These are phyloP conservation scores for Nectriaceae sp. DNA, from an alignment of 2,329 filamentous ascomycete genomes.

Conservation along the genomic window DNA sequence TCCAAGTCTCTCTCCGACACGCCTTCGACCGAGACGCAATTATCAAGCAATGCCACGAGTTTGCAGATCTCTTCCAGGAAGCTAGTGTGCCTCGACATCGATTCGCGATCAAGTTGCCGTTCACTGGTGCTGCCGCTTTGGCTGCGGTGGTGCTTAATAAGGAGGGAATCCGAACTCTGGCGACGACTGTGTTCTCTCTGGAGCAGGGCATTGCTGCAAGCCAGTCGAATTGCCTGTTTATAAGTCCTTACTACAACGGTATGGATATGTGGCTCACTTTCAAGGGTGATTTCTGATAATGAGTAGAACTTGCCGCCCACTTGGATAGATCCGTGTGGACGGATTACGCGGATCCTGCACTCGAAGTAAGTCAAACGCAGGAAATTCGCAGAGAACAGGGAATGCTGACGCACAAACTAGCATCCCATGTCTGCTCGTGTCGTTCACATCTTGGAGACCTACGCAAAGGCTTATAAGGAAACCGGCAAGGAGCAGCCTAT, in stretches of 20 bases:
- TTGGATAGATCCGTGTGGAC: constrained; percentile 12
- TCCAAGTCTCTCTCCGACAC: constrained; percentile 21
- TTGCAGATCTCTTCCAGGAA: constrained; percentile 17
- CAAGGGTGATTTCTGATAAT: neutral
- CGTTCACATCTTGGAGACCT: constrained; percentile 19
- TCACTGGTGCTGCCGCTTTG: constrained; percentile 19
- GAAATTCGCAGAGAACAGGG: neutral
- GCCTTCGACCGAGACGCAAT: constrained; percentile 16
- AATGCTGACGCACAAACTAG: constrained; percentile 1
- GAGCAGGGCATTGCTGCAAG: constrained; percentile 26
- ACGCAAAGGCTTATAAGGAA: constrained; percentile 10
- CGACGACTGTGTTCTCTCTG: constrained; percentile 22
- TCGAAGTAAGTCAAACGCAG: constrained; percentile 10
- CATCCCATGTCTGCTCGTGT: constrained; percentile 20
- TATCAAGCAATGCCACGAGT: constrained; percentile 19
- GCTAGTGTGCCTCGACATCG: constrained; percentile 18
- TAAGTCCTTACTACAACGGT: constrained; percentile 27
- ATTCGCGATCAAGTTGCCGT: constrained; percentile 25
- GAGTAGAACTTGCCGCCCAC: constrained; percentile 19
- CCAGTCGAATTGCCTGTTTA: constrained; percentile 23
- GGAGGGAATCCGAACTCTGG: constrained; percentile 25
- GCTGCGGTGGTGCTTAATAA: constrained; percentile 15
- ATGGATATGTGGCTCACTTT: neutral
- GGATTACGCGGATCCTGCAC: constrained; percentile 12
- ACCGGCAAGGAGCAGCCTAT: constrained; percentile 20